Percentiles rank a stretch among this genome's conserved stretches.
Evolutionary conservation across 768 basidiomycete genomes (phyloP).

Genomic region (Atractiella rhizophila): DNA sequence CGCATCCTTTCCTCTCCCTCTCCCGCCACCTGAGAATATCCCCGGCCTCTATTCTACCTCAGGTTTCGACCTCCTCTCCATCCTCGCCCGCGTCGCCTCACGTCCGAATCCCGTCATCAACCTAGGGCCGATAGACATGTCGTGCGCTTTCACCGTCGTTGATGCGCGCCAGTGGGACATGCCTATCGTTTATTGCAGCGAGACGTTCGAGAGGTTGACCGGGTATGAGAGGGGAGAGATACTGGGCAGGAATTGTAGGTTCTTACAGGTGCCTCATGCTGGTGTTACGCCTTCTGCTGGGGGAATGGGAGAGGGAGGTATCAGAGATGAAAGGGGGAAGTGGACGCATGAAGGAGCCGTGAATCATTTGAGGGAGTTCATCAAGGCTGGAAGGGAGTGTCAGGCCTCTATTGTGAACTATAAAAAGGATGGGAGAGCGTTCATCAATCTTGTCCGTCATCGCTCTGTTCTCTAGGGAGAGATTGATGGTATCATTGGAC

Average conservation of each 20-base stretch:
- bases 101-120: slow-evolving; percentile 47
- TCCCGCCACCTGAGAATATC: neutral
- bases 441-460: slow-evolving; percentile 83
- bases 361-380: slow-evolving; percentile 35
- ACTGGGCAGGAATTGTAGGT: slow-evolving; percentile 70
- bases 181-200: slow-evolving; percentile 76
- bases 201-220: slow-evolving; percentile 39
- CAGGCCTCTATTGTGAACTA: slow-evolving; percentile 74
- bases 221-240: slow-evolving; percentile 34
- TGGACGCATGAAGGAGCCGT: slow-evolving; percentile 42
- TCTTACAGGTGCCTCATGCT: slow-evolving; percentile 54
- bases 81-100: slow-evolving; percentile 49
- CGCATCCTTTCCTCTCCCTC: slow-evolving; percentile 2
- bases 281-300: slow-evolving; percentile 27
- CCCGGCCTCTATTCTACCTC: slow-evolving; percentile 54
- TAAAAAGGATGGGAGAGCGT: slow-evolving; percentile 52
- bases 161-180: slow-evolving; percentile 56
- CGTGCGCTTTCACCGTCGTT: slow-evolving; percentile 72
- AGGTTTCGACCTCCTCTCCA: slow-evolving; percentile 67
- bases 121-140: slow-evolving; percentile 75
- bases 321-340: slow-evolving; percentile 29
- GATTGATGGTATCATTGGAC: too few species aligned
- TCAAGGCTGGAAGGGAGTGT: slow-evolving; percentile 56
- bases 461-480: neutral
- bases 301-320: too few species aligned